Conservation (phyloP, 1,139 yeast genomes). For the Taphrina confusa region DNA sequence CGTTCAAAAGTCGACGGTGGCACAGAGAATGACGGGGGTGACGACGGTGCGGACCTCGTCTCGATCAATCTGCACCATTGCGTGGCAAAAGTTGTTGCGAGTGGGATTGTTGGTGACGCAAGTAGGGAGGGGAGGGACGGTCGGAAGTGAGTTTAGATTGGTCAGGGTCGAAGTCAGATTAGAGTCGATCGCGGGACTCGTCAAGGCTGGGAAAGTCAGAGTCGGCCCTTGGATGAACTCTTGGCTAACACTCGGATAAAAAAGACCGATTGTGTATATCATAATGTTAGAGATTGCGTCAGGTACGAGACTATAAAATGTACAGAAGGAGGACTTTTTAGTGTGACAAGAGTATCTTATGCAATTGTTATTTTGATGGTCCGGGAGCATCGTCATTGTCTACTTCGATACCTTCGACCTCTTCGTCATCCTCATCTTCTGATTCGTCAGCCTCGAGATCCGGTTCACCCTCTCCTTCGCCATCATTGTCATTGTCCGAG, state of each 20-base stretch:
- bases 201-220: background rate
- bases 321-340: no score
- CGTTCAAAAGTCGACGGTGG: slow-evolving; percentile 35
- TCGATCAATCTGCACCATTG: background rate
- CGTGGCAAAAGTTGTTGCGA: slow-evolving; percentile 14
- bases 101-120: slow-evolving; percentile 37
- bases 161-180: slow-evolving; percentile 7
- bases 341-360: no score
- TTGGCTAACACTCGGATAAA: slow-evolving; percentile 9
- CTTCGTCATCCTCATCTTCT: background rate
- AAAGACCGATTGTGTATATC: no score
- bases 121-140: slow-evolving; percentile 35
- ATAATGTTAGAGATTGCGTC: no score
- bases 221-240: slow-evolving; percentile 9
- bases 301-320: no score
- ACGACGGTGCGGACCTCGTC: slow-evolving; percentile 5
- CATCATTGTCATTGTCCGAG: slow-evolving; percentile 24
- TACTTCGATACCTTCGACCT: background rate
- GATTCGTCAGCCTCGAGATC: slow-evolving; percentile 47
- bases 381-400: background rate
- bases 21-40: slow-evolving; percentile 25
- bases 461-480: slow-evolving; percentile 42
- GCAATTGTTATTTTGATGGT: background rate
- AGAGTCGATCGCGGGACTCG: background rate
- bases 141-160: slow-evolving; percentile 11